phyloP scores from a whole-genome alignment of 2,329 filamentous ascomycete species.

The Ustilaginoidea virens region DNA sequence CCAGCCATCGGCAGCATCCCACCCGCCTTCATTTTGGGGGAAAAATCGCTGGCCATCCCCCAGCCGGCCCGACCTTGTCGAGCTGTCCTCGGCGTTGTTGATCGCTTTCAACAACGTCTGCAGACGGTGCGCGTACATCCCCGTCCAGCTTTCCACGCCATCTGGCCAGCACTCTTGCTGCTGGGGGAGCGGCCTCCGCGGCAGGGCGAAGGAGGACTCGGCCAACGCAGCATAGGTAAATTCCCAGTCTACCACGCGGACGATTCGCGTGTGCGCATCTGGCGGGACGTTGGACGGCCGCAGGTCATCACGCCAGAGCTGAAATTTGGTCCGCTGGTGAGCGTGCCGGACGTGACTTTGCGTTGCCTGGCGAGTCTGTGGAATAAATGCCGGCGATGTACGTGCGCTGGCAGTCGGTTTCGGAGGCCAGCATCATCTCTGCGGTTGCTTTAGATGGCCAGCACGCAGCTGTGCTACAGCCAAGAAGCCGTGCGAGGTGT shows the following conservation, averaged over 20 bases:
- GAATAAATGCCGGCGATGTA: conserved; percentile 14
- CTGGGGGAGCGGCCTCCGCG: conserved; percentile 23
- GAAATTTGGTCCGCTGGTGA: conserved; percentile 6
- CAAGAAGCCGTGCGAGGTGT: background rate
- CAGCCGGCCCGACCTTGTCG: conserved; percentile 6
- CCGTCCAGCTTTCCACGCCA: conserved; percentile 15
- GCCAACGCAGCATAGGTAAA: conserved; percentile 19
- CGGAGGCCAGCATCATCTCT: conserved; percentile 20
- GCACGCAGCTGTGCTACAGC: conserved; percentile 1
- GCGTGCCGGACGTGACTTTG: conserved; percentile 10
- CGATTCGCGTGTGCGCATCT: conserved; percentile 11
- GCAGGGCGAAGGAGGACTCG: conserved; percentile 18
- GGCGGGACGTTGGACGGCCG: conserved; percentile 17
- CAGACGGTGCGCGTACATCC: conserved; percentile 16
- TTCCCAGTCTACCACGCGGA: conserved; percentile 25
- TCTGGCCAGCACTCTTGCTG: conserved; percentile 16
- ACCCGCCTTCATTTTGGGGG: conserved; percentile 19
- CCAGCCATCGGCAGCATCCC: conserved; percentile 18
- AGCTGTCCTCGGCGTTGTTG: conserved; percentile 12
- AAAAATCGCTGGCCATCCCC: conserved; percentile 10
- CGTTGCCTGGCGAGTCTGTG: conserved; percentile 12
- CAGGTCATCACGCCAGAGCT: conserved; percentile 18
- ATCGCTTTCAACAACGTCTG: conserved; percentile 18
- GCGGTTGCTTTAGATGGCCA: conserved; percentile 12
- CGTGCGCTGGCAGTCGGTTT: conserved; percentile 15